A percentile compares a stretch with the other conserved stretches of the same genome.
Conservation (phyloP, 257 asterid genomes). For the Solanum piurae region DNA sequence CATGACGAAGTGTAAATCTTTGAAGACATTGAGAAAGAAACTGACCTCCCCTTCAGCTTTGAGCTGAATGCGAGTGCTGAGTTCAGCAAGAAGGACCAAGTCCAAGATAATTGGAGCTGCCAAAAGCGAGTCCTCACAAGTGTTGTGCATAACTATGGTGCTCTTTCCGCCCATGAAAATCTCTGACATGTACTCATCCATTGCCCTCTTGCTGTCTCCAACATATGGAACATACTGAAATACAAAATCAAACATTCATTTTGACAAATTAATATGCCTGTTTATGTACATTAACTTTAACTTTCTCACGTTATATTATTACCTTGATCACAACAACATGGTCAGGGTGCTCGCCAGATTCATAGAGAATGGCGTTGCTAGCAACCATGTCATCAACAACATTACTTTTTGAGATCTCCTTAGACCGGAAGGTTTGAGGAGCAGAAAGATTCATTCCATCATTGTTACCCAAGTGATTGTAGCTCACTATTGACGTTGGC, state of each 20-base stretch:
- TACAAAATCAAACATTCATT: not conserved
- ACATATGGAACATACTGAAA: constrained; percentile 87
- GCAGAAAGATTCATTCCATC: constrained; percentile 97
- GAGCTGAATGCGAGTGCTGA: constrained; percentile 85
- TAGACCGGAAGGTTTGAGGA: constrained; percentile 94
- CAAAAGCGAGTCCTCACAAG: constrained; percentile 93
- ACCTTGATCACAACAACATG: constrained; percentile 98
- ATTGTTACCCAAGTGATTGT: constrained; percentile 95
- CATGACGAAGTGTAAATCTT: not conserved
- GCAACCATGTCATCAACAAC: constrained; percentile 99
- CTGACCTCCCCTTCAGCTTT: constrained; percentile 71
- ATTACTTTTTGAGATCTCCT: constrained; percentile 95
- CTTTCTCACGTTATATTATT: not conserved
- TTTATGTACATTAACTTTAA: not conserved
- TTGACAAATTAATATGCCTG: not conserved
- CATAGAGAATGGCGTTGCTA: constrained; percentile 88
- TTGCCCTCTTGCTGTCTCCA: constrained; percentile 97
- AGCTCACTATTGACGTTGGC: constrained; percentile 99
- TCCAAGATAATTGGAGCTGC: constrained; percentile 96
- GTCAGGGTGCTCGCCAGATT: constrained; percentile 96
- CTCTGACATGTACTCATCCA: constrained; percentile 99
- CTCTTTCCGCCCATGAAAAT: constrained; percentile 94
- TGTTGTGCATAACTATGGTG: constrained; percentile 91
- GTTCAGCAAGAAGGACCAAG: constrained; percentile 94
- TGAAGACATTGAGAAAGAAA: not conserved